Base-by-base conservation (phyloP, 768 basidiomycete species). In the Hortiboletus campestris region DNA sequence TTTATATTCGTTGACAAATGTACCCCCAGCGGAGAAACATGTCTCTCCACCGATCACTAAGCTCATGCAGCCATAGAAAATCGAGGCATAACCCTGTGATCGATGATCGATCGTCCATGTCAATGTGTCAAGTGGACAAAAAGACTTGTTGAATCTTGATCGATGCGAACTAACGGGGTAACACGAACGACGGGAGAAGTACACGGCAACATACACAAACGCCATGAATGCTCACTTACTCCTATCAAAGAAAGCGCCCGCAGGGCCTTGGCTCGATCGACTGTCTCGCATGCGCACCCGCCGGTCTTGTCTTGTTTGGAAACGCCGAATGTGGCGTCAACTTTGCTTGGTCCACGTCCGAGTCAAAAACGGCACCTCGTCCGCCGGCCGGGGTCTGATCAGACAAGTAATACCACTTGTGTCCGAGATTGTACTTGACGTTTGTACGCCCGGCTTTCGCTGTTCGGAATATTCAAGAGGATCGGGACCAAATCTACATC, bases 351-450 rank as follows among this genome's bases (percentile, higher is more conserved):
- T 71, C 65, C 22, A 53, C 63, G 54, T 72, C 70, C 32, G 76
- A 77, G 60, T 76, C 76, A 48, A 70, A 78, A 75, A 53, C 2
- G 63, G 63, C 41, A 73, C 68, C 61, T 77, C 76, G 12, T 74
- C 72, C 8, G 41, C 6, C n/a, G n/a, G n/a, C 25, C 25, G 25
- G 25, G 6, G 25, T 25, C 25, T 25, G 25, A 25, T 25, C 25
- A 25, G 25, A 25, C 25, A 25, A 25, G 25, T 25, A 25, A 25
- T 25, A 2, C 25, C 25, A 25, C 6, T 25, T 25, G 25, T 25
- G 25, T 25, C 25, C 25, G 25, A 6, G 32, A 4, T 32, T 73
- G 58, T 72, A 66, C 22, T 65, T 64, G 44, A 76, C 67, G 55
- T 56, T 25, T 60, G 63, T 63, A 19, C n/a, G 38, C 4, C 36